Base-by-base conservation (phyloP, 768 basidiomycete species). In the Trametes villosa region DNA sequence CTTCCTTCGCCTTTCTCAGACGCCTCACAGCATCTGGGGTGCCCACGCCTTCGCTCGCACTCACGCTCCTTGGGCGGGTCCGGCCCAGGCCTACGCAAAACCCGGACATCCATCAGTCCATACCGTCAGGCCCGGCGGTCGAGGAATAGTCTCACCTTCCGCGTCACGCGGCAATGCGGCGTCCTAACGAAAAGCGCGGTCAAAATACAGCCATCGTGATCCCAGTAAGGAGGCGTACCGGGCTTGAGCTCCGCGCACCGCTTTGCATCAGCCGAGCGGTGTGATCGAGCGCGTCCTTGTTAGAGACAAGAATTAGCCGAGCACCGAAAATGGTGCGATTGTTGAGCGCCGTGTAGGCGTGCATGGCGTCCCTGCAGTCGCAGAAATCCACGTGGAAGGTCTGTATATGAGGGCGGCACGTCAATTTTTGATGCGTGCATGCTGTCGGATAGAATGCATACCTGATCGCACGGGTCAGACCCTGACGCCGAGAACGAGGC, bases 381-480 rank as follows among this genome's bases (percentile, higher is more conserved):
- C 80, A 88, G 69, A 83, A 94, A 63, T 91, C 89, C 52, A 86
- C 82, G 40, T 73, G 74, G 71, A 85, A 91, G 29, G 79, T 72
- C 72, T 79, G 60, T 6, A 26, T 11, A 55, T n/a, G n/a, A n/a
- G n/a, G 24, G 34, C 13, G 53, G 40, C 29, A n/a, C 5, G 51
- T 58, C 13, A 63, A 27, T 27, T 34, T 5, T 8, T 51, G 31
- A 30, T 17, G 20, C 34, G 7, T 34, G 40, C 58, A 42, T 3
- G 38, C 4, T 6, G 53, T 15, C 13, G 9, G 26, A 31, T 29
- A n/a, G 9, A 13, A 26, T 27, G 44, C 52, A 24, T 18, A 69
- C 68, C 63, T 67, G 65, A 29, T 62, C 62, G 41, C 59, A 57
- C 9, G 60, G 53, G 24, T 69, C 66, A 0, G 59, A 38, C 2